phyloP scores from a whole-genome alignment of 73 alveolate species.

The Paramecium sexaurelia region DNA sequence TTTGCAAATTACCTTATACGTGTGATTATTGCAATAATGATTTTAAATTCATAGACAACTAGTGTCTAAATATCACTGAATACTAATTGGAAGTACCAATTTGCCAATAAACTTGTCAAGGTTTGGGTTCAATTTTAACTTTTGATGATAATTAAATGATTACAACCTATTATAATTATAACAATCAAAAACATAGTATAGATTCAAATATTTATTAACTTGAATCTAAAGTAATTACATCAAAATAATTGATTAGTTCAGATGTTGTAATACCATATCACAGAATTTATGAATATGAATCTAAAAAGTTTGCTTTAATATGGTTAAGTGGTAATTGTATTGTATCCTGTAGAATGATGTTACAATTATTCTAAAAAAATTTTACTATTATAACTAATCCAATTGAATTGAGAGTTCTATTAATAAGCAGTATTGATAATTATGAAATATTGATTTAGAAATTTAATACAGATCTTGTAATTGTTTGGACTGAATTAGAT shows the following conservation, averaged over 20 bases:
- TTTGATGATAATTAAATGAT: neutral
- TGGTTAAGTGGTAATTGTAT: slow-evolving; percentile 25
- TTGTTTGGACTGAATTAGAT: slow-evolving; percentile 13
- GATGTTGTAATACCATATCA: neutral
- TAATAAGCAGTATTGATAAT: neutral
- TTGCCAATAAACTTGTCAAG: neutral
- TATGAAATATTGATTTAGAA: neutral
- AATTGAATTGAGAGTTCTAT: neutral
- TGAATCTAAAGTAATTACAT: neutral
- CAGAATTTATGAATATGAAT: neutral
- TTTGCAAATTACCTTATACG: neutral
- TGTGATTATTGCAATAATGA: neutral
- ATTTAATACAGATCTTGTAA: neutral
- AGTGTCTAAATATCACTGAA: neutral
- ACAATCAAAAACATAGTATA: neutral
- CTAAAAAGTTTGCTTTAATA: neutral
- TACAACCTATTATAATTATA: neutral
- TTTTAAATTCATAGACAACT: neutral
- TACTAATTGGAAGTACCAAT: neutral
- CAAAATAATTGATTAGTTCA: neutral
- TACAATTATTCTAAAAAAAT: neutral
- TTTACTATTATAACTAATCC: neutral
- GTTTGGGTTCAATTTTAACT: neutral
- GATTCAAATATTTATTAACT: neutral
- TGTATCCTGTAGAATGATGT: neutral